Conservation (phyloP, 139 green algal genomes). For the Haematococcus lacustris region DNA sequence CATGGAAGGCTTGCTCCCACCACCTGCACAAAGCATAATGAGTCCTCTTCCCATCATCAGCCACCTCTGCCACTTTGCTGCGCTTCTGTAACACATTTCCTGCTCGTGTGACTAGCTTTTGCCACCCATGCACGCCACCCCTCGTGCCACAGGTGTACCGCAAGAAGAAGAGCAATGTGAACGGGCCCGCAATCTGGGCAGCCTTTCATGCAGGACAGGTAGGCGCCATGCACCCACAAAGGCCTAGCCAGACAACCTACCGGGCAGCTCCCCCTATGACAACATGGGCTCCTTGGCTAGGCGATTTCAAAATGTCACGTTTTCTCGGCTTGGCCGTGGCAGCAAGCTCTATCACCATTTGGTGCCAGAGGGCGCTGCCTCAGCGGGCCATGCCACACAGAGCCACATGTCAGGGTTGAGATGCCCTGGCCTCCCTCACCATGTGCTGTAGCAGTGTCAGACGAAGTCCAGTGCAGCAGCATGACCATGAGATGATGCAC, state of each 20-base stretch:
- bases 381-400: too few species aligned
- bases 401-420: too few species aligned
- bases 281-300: too few species aligned
- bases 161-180: constrained; percentile 4
- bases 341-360: too few species aligned
- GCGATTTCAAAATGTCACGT: neutral
- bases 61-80: neutral
- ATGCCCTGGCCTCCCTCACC: too few species aligned
- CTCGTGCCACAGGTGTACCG: constrained; percentile 4
- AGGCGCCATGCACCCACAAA: too few species aligned
- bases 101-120: neutral
- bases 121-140: neutral
- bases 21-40: too few species aligned
- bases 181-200: constrained; percentile 3
- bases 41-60: neutral
- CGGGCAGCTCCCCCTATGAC: neutral
- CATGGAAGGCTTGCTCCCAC: neutral
- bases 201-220: neutral
- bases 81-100: neutral
- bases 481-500: too few species aligned
- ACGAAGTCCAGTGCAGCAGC: too few species aligned
- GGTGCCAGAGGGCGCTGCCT: too few species aligned
- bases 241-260: neutral
- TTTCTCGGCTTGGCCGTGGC: neutral
- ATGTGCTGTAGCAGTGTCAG: too few species aligned